Evolutionary conservation across 2,329 filamentous ascomycete genomes (phyloP), one percentile per base, ranked within the genome.

Genomic region (Xylaria polymorpha): DNA sequence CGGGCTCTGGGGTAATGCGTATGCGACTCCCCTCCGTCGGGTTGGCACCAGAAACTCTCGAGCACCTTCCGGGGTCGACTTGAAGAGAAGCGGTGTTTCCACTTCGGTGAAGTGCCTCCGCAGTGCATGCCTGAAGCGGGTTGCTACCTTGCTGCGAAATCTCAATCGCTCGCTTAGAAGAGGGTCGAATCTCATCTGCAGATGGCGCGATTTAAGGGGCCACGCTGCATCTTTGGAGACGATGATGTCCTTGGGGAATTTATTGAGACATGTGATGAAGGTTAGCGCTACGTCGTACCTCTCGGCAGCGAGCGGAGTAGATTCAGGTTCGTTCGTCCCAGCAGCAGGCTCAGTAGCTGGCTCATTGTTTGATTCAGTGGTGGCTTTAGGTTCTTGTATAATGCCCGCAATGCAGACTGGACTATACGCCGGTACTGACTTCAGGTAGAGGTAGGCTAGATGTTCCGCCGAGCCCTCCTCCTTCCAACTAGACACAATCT

Each of bases 31-130:
- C 1, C 85, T 86, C 43, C 86, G 87, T 35, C 96, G 86, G 0
- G 94, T 97, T 0, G 96, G 96, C 4, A 99, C 95, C 6, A 99
- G 80, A 71, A 99, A 99, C 79, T 99, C 96, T 58, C 95, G 87
- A 0, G 96, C 97, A 0, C 96, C 96, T 82, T 99, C 96, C 0
- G 96, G 94, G 0, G 96, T 99, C 0, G 96, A 98, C 80, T 98
- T 99, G 87, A 99, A 99, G 0, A 99, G 86, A 4, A 98, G 83
- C 0, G 96, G 96, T 0, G 96, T 99, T 79, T 99, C 96, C 39
- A 98, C 87, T 73, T 98, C 92, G 14, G 87, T 83, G 75, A 86
- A 84, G 71, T 84, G 88, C 39, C 85, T 81, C 67, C 84, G 51
- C 1, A 55, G 84, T 4, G 83, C 84, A 44, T 81, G 7, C 5